A percentile compares a stretch with the other conserved stretches of the same genome.
phyloP scores from a whole-genome alignment of 2,329 filamentous ascomycete genomes.

The Aspergillus versicolor region DNA sequence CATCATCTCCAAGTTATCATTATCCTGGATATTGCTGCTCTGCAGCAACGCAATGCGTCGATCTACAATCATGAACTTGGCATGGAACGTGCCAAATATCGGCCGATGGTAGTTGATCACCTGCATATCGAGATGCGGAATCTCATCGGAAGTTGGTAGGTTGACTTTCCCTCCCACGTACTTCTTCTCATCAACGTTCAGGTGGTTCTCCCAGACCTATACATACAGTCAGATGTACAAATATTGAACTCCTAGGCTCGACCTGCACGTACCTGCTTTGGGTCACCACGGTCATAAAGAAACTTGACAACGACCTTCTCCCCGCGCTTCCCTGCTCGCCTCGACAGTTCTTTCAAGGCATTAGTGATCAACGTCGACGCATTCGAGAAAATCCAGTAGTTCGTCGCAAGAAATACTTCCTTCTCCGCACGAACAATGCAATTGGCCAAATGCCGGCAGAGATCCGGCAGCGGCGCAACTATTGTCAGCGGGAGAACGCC shows the following conservation, averaged over 20 bases:
- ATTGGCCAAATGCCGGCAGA: conserved; percentile 73
- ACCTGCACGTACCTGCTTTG: conserved; percentile 51
- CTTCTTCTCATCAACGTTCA: conserved; percentile 56
- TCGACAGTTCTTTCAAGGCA: conserved; percentile 67
- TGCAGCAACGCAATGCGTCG: conserved; percentile 68
- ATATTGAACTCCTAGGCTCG: not conserved
- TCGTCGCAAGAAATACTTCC: conserved; percentile 73
- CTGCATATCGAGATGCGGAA: conserved; percentile 69
- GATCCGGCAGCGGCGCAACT: conserved; percentile 68
- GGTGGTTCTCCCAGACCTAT: conserved; percentile 59
- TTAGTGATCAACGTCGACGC: conserved; percentile 68
- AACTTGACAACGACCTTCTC: conserved; percentile 66
- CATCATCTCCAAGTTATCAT: conserved; percentile 81
- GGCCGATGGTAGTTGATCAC: conserved; percentile 72
- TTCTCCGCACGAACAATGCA: conserved; percentile 70
- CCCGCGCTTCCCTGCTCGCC: conserved; percentile 59
- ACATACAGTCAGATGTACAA: not conserved
- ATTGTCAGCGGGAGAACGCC: conserved; percentile 69
- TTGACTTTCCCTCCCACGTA: conserved; percentile 60
- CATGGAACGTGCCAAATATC: conserved; percentile 71
- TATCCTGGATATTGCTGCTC: conserved; percentile 76
- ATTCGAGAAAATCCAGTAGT: conserved; percentile 71
- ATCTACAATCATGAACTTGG: conserved; percentile 77
- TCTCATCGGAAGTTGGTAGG: conserved; percentile 62
- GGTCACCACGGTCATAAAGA: conserved; percentile 70